Conservation (phyloP, 2,329 filamentous ascomycete genomes). For the Ampelomyces quisqualis region DNA sequence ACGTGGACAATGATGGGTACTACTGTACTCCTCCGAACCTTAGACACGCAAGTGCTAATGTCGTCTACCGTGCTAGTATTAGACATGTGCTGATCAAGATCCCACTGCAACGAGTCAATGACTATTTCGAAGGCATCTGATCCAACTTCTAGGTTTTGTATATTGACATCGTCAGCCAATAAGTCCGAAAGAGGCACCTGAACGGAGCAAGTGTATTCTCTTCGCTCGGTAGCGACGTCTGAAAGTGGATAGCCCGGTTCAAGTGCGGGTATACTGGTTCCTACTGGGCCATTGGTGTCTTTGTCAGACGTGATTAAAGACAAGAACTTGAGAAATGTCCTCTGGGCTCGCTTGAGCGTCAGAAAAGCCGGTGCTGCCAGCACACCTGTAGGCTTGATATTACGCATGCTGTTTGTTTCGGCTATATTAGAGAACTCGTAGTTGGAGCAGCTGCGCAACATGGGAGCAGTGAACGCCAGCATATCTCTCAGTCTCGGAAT, state of each 20-base stretch:
- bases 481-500: constrained; percentile 59
- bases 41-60: constrained; percentile 61
- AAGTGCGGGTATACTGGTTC: constrained; percentile 52
- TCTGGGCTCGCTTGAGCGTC: constrained; percentile 66
- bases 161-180: constrained; percentile 55
- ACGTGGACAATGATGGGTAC: constrained; percentile 49
- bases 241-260: constrained; percentile 67
- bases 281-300: constrained; percentile 35
- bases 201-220: constrained; percentile 67
- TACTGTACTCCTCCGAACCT: constrained; percentile 64
- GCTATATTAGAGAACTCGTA: constrained; percentile 76
- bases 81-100: constrained; percentile 14
- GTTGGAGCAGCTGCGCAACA: constrained; percentile 68
- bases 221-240: constrained; percentile 59
- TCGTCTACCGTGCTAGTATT: constrained; percentile 33
- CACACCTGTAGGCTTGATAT: constrained; percentile 19
- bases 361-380: constrained; percentile 59
- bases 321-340: constrained; percentile 69
- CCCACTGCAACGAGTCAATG: constrained; percentile 44
- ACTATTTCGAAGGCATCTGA: constrained; percentile 67
- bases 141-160: constrained; percentile 66
- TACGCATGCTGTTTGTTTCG: constrained; percentile 47
- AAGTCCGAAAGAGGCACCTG: constrained; percentile 62
- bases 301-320: constrained; percentile 59
- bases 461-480: constrained; percentile 57